A percentile compares a stretch with the other conserved stretches of the same genome.
These are phyloP conservation scores for Chrysoporthe puriensis DNA, from an alignment of 2,329 filamentous ascomycete species.

Conservation along the genomic window DNA sequence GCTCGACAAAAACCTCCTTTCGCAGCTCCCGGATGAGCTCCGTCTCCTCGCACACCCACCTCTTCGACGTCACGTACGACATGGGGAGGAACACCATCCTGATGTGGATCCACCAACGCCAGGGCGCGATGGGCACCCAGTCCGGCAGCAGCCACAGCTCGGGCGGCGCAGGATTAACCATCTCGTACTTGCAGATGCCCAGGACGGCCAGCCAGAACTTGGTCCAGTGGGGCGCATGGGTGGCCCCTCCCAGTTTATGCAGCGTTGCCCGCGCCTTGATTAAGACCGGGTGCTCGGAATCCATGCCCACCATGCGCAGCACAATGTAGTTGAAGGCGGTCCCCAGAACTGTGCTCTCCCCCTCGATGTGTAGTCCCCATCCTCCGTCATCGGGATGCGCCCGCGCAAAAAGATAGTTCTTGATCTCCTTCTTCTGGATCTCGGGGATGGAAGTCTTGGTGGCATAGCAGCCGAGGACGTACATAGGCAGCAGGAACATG, in stretches of 20 bases:
- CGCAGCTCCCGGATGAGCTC: conserved; percentile 73
- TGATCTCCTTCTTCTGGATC: conserved; percentile 83
- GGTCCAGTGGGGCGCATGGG: conserved; percentile 89
- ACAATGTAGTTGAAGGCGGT: conserved; percentile 85
- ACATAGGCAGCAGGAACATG: conserved; percentile 88
- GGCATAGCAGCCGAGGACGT: conserved; percentile 85
- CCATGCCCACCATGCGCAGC: conserved; percentile 80
- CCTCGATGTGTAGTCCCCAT: conserved; percentile 96
- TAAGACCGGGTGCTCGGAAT: conserved; percentile 82
- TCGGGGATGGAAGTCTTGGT: conserved; percentile 85
- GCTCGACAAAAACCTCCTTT: conserved; percentile 80
- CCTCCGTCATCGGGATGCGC: conserved; percentile 89
- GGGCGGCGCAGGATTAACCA: conserved; percentile 91
- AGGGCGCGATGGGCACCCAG: conserved; percentile 87
- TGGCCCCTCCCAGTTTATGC: conserved; percentile 83
- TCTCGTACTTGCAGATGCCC: conserved; percentile 84
- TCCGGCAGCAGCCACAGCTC: conserved; percentile 93
- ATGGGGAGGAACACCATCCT: conserved; percentile 95
- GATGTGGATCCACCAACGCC: conserved; percentile 98
- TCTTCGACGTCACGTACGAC: conserved; percentile 85
- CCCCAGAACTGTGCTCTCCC: conserved; percentile 88
- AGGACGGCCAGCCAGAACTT: conserved; percentile 93
- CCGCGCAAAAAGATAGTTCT: conserved; percentile 85
- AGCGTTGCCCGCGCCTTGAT: conserved; percentile 80
- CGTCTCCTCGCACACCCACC: conserved; percentile 77